Conservation (phyloP, 805 yeast species). For the Ogataea siamensis region DNA sequence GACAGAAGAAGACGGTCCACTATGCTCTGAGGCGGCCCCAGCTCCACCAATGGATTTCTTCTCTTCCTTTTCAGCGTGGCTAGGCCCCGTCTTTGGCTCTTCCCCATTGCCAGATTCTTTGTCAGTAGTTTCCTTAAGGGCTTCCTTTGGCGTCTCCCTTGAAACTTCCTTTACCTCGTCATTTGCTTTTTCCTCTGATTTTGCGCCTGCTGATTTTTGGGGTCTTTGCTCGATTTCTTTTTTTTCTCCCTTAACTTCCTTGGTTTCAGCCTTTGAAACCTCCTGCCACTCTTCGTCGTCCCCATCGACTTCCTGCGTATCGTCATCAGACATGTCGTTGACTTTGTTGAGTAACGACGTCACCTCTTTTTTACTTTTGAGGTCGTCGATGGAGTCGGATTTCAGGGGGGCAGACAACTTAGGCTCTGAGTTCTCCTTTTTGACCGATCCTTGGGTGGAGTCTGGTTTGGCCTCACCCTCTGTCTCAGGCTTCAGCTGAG, state of each 20-base stretch:
- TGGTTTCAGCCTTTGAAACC: constrained; percentile 2
- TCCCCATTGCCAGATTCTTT: too few relatives aligned
- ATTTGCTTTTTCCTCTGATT: neutral
- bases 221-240: neutral
- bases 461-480: neutral
- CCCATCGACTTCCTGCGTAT: constrained; percentile 32
- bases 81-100: neutral
- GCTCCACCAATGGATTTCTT: neutral
- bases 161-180: too few relatives aligned
- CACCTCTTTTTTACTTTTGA: constrained; percentile 48
- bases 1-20: too few relatives aligned
- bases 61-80: neutral
- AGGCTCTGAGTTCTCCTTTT: constrained; percentile 1
- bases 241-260: constrained; percentile 1
- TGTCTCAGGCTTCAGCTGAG: too few relatives aligned
- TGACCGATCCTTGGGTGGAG: neutral
- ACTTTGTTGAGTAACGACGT: constrained; percentile 47
- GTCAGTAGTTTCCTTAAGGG: too few relatives aligned
- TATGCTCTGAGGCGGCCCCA: too few relatives aligned
- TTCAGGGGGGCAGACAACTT: neutral
- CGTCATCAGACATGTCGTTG: constrained; percentile 39
- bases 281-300: constrained; percentile 33
- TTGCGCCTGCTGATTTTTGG: constrained; percentile 2
- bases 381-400: constrained; percentile 38
- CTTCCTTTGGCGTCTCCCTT: too few relatives aligned